phyloP scores from a whole-genome alignment of 805 yeast genomes.

The Sugiyamaella floridensis region DNA sequence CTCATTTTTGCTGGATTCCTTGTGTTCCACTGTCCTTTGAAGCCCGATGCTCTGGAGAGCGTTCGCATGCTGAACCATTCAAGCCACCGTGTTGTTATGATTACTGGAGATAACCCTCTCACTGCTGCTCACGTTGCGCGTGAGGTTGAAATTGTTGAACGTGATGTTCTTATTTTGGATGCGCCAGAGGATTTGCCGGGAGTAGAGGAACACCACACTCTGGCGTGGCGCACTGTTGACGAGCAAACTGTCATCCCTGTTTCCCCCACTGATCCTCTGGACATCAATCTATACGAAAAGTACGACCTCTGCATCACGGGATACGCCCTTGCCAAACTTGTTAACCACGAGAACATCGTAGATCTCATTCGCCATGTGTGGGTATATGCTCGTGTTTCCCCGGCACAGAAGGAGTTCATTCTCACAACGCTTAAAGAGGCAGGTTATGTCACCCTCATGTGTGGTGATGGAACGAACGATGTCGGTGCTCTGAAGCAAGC shows the following conservation, averaged over 20 bases:
- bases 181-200: constrained; percentile 66
- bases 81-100: constrained; percentile 93
- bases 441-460: constrained; percentile 93
- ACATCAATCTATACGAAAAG: constrained; percentile 48
- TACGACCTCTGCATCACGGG: constrained; percentile 92
- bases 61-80: constrained; percentile 90
- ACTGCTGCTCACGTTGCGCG: constrained; percentile 97
- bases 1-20: constrained; percentile 85
- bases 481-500: constrained; percentile 99
- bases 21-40: constrained; percentile 96
- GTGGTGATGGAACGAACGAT: constrained; percentile 99
- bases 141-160: constrained; percentile 81
- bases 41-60: constrained; percentile 84
- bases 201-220: constrained; percentile 41
- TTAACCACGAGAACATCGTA: constrained; percentile 60
- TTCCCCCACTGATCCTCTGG: constrained; percentile 51
- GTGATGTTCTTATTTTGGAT: constrained; percentile 80
- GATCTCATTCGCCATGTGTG: constrained; percentile 81
- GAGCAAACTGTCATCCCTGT: constrained; percentile 68
- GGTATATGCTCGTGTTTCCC: constrained; percentile 97
- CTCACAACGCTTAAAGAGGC: constrained; percentile 73
- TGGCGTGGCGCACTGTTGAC: constrained; percentile 80
- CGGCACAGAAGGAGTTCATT: constrained; percentile 88
- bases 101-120: constrained; percentile 97
- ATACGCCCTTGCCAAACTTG: constrained; percentile 66